These are phyloP conservation scores for Maudiozyma pseudohumilis DNA, from an alignment of 805 yeast genomes.

Conservation along the genomic window DNA sequence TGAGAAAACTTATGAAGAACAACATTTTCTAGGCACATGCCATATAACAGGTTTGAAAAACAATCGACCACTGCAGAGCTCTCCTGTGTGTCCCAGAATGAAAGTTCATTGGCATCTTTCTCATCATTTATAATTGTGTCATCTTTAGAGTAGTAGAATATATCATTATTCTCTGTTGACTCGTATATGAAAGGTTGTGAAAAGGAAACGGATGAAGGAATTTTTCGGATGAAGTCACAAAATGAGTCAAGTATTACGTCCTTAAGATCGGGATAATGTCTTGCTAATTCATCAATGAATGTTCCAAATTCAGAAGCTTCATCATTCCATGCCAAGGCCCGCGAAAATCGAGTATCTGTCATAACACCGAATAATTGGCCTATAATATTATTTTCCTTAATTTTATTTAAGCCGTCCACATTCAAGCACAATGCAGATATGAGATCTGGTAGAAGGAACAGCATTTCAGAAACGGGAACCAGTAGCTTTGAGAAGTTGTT, in stretches of 20 bases:
- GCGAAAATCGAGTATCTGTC: slow-evolving; percentile 39
- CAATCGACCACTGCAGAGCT: slow-evolving; percentile 42
- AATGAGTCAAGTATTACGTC: slow-evolving; percentile 45
- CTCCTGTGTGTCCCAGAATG: slow-evolving; percentile 43
- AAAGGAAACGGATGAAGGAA: slow-evolving; percentile 35
- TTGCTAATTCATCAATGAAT: slow-evolving; percentile 65
- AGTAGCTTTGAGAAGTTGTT: slow-evolving; percentile 47
- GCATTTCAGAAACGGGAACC: slow-evolving; percentile 47
- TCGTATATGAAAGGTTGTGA: slow-evolving; percentile 37
- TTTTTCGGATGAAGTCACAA: slow-evolving; percentile 33
- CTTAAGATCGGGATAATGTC: slow-evolving; percentile 73
- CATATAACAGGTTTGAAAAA: slow-evolving; percentile 37
- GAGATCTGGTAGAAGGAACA: slow-evolving; percentile 58
- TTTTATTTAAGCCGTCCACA: slow-evolving; percentile 54
- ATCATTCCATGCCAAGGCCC: slow-evolving; percentile 44
- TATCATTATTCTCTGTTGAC: slow-evolving; percentile 26
- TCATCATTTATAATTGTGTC: slow-evolving; percentile 37
- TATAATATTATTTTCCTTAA: slow-evolving; percentile 36
- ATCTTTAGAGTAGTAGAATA: slow-evolving; percentile 33
- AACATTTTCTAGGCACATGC: slow-evolving; percentile 42
- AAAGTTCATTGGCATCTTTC: slow-evolving; percentile 33
- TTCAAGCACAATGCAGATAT: slow-evolving; percentile 79
- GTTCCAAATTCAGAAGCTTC: slow-evolving; percentile 50
- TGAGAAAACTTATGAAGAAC: slow-evolving; percentile 35
- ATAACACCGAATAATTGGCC: slow-evolving; percentile 42